Percentiles rank a stretch among this genome's conserved stretches.
Evolutionary conservation across 495 filamentous ascomycete genomes (phyloP).

Genomic region (Aspergillus ostianus): DNA sequence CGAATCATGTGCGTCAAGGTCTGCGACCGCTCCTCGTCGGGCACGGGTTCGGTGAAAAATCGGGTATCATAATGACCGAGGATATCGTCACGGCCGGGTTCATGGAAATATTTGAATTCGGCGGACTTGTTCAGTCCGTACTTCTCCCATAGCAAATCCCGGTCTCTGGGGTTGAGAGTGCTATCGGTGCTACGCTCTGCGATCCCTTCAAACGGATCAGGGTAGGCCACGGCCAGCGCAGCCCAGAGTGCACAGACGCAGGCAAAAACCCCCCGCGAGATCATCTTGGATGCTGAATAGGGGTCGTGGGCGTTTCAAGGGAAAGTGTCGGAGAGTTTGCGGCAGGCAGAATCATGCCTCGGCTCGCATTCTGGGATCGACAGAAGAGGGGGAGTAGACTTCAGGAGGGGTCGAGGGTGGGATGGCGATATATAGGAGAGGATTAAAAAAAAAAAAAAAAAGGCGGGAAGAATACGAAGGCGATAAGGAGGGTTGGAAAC

Average conservation of each 20-base stretch:
- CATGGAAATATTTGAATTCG: slow-evolving; percentile 51
- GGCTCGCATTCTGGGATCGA: slow-evolving; percentile 19
- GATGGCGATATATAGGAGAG: background rate
- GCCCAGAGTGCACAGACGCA: slow-evolving; percentile 25
- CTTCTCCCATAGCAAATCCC: slow-evolving; percentile 27
- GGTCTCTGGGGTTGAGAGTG: slow-evolving; percentile 12
- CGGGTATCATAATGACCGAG: slow-evolving; percentile 71
- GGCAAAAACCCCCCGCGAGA: slow-evolving; percentile 14
- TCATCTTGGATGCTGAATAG: slow-evolving; percentile 13
- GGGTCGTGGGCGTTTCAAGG: background rate
- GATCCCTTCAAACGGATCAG: slow-evolving; percentile 5
- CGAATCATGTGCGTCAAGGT: slow-evolving; percentile 67
- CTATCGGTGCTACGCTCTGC: slow-evolving; percentile 14
- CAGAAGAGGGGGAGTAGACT: background rate
- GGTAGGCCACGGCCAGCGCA: slow-evolving; percentile 16
- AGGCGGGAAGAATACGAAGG: background rate
- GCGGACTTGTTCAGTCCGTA: slow-evolving; percentile 35
- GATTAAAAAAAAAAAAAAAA: background rate
- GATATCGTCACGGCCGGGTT: slow-evolving; percentile 55
- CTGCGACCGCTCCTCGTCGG: slow-evolving; percentile 61
- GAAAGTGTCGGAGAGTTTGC: background rate
- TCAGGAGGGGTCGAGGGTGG: background rate
- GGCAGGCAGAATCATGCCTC: slow-evolving; percentile 12
- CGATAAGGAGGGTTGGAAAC: too few species aligned
- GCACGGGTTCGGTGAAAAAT: slow-evolving; percentile 60